Evolutionary conservation across 169 alveolate genomes (phyloP).

Genomic region (Plasmodium vivax): DNA sequence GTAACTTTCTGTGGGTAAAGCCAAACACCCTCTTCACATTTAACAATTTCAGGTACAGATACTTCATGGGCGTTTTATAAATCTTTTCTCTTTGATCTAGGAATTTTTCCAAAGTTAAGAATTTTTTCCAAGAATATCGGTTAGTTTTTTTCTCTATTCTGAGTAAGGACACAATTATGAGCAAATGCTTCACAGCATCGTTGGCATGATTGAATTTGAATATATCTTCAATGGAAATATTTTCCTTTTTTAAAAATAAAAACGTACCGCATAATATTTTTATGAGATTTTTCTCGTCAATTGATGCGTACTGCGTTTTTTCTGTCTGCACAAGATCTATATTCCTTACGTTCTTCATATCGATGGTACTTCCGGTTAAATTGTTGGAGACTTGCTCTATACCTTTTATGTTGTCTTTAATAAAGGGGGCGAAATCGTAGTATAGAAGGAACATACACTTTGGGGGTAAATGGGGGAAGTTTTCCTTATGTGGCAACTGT

Average conservation of each 20-base stretch:
- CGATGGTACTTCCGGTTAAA: neutral
- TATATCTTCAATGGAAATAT: slow-evolving; percentile 32
- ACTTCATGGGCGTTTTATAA: slow-evolving; percentile 62
- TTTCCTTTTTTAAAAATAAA: slow-evolving; percentile 61
- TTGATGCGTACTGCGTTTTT: slow-evolving; percentile 21
- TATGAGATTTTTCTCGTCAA: slow-evolving; percentile 29
- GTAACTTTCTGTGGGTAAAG: neutral
- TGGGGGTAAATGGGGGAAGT: slow-evolving; percentile 37
- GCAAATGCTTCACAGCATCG: slow-evolving; percentile 23
- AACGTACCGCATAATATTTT: slow-evolving; percentile 56
- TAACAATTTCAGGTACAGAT: slow-evolving; percentile 17
- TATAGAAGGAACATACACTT: slow-evolving; percentile 47
- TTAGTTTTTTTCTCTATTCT: slow-evolving; percentile 55
- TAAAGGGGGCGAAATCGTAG: slow-evolving; percentile 38
- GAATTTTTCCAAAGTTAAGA: slow-evolving; percentile 36
- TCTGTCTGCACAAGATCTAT: neutral
- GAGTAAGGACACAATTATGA: slow-evolving; percentile 28
- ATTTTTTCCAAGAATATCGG: slow-evolving; percentile 46
- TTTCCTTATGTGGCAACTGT: slow-evolving; percentile 18
- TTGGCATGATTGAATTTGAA: neutral
- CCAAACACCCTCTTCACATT: slow-evolving; percentile 16
- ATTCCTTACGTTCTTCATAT: neutral
- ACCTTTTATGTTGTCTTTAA: slow-evolving; percentile 25
- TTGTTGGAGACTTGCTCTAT: slow-evolving; percentile 26
- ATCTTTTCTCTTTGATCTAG: slow-evolving; percentile 50